Base-by-base conservation (phyloP, 176 grass and related monocot species). In the Bothriochloa decipiens region DNA sequence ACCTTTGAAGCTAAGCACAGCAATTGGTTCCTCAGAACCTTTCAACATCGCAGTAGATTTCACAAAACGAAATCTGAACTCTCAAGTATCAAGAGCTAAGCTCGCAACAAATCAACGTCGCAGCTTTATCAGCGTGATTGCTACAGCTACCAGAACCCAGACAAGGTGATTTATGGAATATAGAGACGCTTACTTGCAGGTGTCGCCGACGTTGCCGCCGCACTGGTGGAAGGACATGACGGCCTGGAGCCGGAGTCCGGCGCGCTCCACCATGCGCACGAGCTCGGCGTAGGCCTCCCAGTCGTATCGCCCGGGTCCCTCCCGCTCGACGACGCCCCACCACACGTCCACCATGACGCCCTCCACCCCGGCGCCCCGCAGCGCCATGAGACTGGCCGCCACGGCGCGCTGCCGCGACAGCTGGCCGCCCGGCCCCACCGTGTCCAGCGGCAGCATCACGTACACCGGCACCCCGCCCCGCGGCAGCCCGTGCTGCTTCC, bases 171-270 rank as follows among this genome's bases (percentile, higher is more conserved):
- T 42, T 8, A 42, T 11, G 8, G 9, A 6, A 37, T 8, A 16
- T 6, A 23, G 60, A 46, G 72, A 52, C 32, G 40, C 82, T 89
- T 90, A 99, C 96, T 94, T 92, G 96, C 96, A 98, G 20, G 90
- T 90, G 82, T 98, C 96, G 25, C 96, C 96, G 58, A 95, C 93
- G 87, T 98, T 98, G 73, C 96, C 96, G 22, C 93, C 93, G 80
- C 91, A 98, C 91, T 93, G 89, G 85, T 98, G 96, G 80, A 98
- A 98, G 11, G 89, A 97, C 96, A 99, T 99, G 90, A 95, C 92
- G 78, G 89, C 87, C 93, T 99, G 96, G 20, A 99, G 88, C 6
- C 91, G 84, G 6, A 98, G 87, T 0, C 96, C 93, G 39, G 92
- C 90, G 75, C 81, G 76, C 83, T 92, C 89, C 45, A 93, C 96